phyloP scores from a whole-genome alignment of 208 protist species.

The Trypanosoma melophagium region DNA sequence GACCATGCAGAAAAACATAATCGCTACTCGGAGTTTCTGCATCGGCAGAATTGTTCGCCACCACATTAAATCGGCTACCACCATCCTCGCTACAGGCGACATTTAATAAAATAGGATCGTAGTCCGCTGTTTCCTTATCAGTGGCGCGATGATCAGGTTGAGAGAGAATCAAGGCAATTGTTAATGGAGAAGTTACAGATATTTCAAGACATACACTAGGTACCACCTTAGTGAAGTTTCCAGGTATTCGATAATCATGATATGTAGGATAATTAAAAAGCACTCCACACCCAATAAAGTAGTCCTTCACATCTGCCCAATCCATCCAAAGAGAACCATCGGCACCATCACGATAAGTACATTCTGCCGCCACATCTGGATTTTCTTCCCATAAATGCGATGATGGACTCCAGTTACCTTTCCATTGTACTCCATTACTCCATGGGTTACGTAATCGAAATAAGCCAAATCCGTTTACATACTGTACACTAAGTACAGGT shows the following conservation, averaged over 20 bases:
- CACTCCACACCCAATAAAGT: slow-evolving; percentile 32
- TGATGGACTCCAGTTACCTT: slow-evolving; percentile 44
- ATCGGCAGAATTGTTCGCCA: slow-evolving; percentile 29
- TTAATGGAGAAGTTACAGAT: slow-evolving; percentile 10
- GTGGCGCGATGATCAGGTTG: slow-evolving; percentile 48
- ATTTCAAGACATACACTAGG: slow-evolving; percentile 28
- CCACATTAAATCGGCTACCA: slow-evolving; percentile 27
- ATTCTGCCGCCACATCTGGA: slow-evolving; percentile 38
- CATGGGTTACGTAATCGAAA: slow-evolving; percentile 63
- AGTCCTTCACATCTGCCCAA: slow-evolving; percentile 30
- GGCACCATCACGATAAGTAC: slow-evolving; percentile 35
- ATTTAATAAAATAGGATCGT: slow-evolving; percentile 55
- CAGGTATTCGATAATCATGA: slow-evolving; percentile 31
- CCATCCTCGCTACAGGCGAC: slow-evolving; percentile 27
- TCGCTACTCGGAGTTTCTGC: slow-evolving; percentile 32
- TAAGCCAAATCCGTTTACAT: slow-evolving; percentile 27
- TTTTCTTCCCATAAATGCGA: slow-evolving; percentile 47
- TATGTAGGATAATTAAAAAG: slow-evolving; percentile 21
- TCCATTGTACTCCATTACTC: slow-evolving; percentile 50
- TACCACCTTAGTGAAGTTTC: slow-evolving; percentile 18
- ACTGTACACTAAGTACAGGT: slow-evolving; percentile 35
- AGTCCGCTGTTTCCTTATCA: slow-evolving; percentile 28
- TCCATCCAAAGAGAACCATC: slow-evolving; percentile 42
- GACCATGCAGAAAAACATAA: slow-evolving; percentile 48
- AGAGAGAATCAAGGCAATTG: slow-evolving; percentile 47